A percentile compares a stretch with the other conserved stretches of the same genome.
Evolutionary conservation across 805 yeast genomes (phyloP).

Genomic region (Kodamaea kakaduensis): DNA sequence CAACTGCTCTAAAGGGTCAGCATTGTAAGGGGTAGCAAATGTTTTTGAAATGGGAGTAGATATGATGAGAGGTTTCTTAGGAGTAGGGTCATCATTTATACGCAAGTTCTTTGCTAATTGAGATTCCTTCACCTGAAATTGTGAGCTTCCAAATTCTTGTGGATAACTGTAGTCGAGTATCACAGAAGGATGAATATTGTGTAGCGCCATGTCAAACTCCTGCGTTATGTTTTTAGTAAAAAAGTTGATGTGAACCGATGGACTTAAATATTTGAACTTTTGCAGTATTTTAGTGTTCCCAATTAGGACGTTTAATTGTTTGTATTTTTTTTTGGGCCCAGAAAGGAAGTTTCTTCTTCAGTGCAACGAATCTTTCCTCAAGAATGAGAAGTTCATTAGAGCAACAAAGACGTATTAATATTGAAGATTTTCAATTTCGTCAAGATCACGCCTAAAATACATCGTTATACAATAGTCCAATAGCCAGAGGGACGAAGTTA

Average conservation of each 20-base stretch:
- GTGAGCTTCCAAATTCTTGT: slow-evolving; percentile 7
- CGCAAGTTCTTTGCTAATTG: slow-evolving; percentile 17
- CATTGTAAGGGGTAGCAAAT: slow-evolving; percentile 9
- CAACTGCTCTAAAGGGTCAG: slow-evolving; percentile 23
- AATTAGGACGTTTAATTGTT: slow-evolving; percentile 13
- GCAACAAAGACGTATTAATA: too few relatives aligned
- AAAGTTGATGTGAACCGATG: neutral
- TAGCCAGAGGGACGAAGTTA: too few relatives aligned
- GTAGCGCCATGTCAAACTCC: slow-evolving; percentile 7
- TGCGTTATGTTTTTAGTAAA: neutral
- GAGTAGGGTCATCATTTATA: slow-evolving; percentile 14
- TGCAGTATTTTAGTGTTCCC: slow-evolving; percentile 9
- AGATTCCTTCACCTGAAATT: slow-evolving; percentile 12
- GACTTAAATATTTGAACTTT: slow-evolving; percentile 4
- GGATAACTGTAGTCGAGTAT: slow-evolving; percentile 14
- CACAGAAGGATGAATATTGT: slow-evolving; percentile 12
- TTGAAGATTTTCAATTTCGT: too few relatives aligned
- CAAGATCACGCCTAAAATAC: too few relatives aligned
- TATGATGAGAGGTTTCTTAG: slow-evolving; percentile 9
- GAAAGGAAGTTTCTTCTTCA: too few relatives aligned
- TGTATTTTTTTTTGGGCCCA: slow-evolving; percentile 10
- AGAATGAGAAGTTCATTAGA: too few relatives aligned
- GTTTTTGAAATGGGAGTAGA: slow-evolving; percentile 14
- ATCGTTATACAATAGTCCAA: too few relatives aligned
- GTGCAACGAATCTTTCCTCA: too few relatives aligned